Evolutionary conservation across 257 asterid genomes (phyloP).

Genomic region (Nemophila menziesii): DNA sequence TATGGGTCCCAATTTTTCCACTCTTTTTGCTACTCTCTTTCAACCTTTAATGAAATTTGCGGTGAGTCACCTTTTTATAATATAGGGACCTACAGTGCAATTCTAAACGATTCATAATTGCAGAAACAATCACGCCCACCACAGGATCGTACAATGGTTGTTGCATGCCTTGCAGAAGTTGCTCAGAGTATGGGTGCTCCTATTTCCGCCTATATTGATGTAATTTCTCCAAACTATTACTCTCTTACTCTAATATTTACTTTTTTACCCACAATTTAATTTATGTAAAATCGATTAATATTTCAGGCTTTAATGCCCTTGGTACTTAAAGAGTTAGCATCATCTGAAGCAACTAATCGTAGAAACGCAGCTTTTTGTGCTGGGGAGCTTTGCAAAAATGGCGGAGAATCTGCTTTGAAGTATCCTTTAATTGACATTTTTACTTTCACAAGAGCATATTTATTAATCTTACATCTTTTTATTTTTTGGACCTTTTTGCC

Average conservation of each 20-base stretch:
- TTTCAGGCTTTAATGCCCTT: conserved; percentile 79
- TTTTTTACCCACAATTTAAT: conserved; percentile 6
- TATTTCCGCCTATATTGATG: conserved; percentile 76
- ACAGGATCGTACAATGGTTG: conserved; percentile 95
- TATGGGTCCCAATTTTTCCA: conserved; percentile 83
- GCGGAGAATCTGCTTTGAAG: conserved; percentile 69
- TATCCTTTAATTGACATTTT: conserved; percentile 33
- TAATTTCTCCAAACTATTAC: conserved; percentile 16
- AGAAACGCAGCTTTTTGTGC: conserved; percentile 98
- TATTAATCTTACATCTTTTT: neutral
- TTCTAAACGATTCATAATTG: conserved; percentile 9
- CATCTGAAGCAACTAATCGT: conserved; percentile 72
- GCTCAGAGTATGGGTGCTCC: conserved; percentile 99
- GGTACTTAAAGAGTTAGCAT: conserved; percentile 82
- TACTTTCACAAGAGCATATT: neutral
- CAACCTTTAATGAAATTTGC: conserved; percentile 89
- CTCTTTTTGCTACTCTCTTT: conserved; percentile 61
- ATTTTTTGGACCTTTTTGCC: neutral
- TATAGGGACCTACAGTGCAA: neutral
- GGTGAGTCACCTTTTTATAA: conserved; percentile 31
- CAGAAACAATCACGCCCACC: conserved; percentile 90
- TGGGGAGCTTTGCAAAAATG: conserved; percentile 96
- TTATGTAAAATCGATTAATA: conserved; percentile 9
- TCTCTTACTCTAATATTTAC: neutral
- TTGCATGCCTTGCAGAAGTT: conserved; percentile 97